Evolutionary conservation across 768 basidiomycete species (phyloP).

Genomic region (Melanogaster broomeanus): DNA sequence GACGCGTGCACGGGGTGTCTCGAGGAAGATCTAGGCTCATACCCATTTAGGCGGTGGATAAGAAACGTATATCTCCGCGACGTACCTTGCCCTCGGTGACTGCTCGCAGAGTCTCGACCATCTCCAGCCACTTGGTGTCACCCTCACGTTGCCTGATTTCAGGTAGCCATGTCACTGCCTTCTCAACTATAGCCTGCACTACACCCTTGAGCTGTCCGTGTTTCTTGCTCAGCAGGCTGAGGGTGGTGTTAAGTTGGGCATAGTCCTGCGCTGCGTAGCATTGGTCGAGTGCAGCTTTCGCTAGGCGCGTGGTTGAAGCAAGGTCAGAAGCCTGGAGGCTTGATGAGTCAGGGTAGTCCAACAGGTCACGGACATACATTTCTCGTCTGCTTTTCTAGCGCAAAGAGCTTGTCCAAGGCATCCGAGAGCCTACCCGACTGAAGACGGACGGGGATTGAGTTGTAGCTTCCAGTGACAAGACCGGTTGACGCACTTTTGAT

Average conservation of each 20-base stretch:
- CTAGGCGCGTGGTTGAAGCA: conserved; percentile 85
- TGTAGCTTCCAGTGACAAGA: conserved; percentile 1
- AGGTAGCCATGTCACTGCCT: conserved; percentile 78
- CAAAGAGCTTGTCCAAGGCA: conserved; percentile 85
- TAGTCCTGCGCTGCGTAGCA: conserved; percentile 74
- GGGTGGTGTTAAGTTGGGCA: conserved; percentile 66
- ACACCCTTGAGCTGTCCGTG: conserved; percentile 95
- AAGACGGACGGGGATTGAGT: conserved; percentile 13
- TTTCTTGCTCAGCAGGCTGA: conserved; percentile 82
- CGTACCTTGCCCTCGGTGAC: conserved; percentile 97
- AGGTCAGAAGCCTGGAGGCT: conserved; percentile 84
- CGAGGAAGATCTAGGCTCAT: conserved; percentile 80
- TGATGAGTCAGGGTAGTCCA: neutral
- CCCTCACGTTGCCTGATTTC: conserved; percentile 71
- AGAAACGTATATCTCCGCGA: conserved; percentile 1
- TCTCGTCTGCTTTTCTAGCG: conserved; percentile 93
- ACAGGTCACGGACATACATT: conserved; percentile 59
- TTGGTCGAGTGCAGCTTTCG: conserved; percentile 70
- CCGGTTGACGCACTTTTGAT: conserved; percentile 59
- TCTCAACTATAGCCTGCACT: conserved; percentile 90
- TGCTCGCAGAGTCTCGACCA: conserved; percentile 84
- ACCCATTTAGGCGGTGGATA: conserved; percentile 1
- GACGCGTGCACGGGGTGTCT: conserved; percentile 93
- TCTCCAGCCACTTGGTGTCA: conserved; percentile 76
- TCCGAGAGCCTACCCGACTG: conserved; percentile 84